phyloP scores from a whole-genome alignment of 768 basidiomycete species.

The Cystobasidium onofrii region DNA sequence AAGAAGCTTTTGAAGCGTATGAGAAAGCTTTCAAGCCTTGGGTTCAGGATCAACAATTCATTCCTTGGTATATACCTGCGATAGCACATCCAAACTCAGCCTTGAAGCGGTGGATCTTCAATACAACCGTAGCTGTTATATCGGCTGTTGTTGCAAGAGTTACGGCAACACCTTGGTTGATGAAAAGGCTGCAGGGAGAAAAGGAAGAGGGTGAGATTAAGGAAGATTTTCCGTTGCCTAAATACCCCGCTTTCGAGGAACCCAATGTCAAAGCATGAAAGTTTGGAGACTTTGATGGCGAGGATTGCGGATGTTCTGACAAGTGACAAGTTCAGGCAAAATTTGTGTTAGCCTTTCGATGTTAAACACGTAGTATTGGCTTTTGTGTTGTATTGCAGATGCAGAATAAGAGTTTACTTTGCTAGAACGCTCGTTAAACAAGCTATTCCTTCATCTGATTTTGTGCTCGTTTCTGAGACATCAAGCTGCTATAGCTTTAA shows the following conservation, averaged over 20 bases:
- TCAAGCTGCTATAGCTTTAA: neutral
- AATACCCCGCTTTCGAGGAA: neutral
- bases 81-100: constrained; percentile 7
- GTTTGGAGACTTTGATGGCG: no score
- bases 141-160: neutral
- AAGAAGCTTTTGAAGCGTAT: constrained; percentile 35
- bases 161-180: neutral
- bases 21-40: constrained; percentile 26
- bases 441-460: neutral
- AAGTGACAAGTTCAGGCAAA: no score
- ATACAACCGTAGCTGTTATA: neutral
- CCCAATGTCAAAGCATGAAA: neutral
- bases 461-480: neutral
- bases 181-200: neutral
- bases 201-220: neutral
- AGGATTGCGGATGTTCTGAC: no score
- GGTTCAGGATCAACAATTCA: constrained; percentile 28
- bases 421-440: neutral
- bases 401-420: neutral
- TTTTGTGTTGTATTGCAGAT: neutral
- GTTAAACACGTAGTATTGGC: no score
- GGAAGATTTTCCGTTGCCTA: constrained; percentile 1
- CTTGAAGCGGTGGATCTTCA: neutral
- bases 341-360: no score
- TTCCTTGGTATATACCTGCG: constrained; percentile 11